Evolutionary conservation across 768 basidiomycete genomes (phyloP).

Genomic region (Cyathus striatus): DNA sequence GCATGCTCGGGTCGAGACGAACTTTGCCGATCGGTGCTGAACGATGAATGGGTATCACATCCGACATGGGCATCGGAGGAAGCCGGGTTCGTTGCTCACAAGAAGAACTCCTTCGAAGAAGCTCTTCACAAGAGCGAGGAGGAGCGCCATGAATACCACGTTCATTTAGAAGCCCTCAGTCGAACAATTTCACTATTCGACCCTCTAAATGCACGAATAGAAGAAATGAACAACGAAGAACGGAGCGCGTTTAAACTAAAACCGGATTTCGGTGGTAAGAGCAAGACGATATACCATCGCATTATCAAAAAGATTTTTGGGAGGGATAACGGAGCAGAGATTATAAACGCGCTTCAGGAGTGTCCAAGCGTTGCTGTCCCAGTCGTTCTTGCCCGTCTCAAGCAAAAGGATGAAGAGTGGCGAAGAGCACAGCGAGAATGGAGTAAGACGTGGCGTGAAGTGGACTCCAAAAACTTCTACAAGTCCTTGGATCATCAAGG

Average conservation of each 20-base stretch:
- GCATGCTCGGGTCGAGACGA: conserved; percentile 94
- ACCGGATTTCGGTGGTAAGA: conserved; percentile 84
- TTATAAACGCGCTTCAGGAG: conserved; percentile 86
- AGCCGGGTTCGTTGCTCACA: conserved; percentile 89
- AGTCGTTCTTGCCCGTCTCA: conserved; percentile 83
- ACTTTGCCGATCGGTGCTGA: conserved; percentile 92
- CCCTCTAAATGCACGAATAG: conserved; percentile 78
- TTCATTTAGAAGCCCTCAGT: conserved; percentile 85
- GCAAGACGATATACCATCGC: conserved; percentile 85
- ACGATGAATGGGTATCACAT: conserved; percentile 98
- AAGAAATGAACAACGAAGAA: conserved; percentile 87
- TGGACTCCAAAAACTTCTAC: conserved; percentile 97
- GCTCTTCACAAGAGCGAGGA: conserved; percentile 96
- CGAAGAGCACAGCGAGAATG: conserved; percentile 89
- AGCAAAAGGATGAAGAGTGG: conserved; percentile 97
- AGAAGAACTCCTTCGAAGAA: conserved; percentile 96
- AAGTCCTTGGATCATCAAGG: conserved; percentile 97
- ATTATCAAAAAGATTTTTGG: conserved; percentile 95
- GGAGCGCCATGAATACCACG: conserved; percentile 96
- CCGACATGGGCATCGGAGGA: conserved; percentile 98
- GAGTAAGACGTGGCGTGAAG: conserved; percentile 95
- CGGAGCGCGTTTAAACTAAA: conserved; percentile 75
- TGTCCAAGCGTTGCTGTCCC: conserved; percentile 88
- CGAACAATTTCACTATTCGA: conserved; percentile 91
- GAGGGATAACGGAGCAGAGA: conserved; percentile 65